These are phyloP conservation scores for Sporothrix protearum DNA, from an alignment of 2,329 filamentous ascomycete genomes.

Conservation along the genomic window DNA sequence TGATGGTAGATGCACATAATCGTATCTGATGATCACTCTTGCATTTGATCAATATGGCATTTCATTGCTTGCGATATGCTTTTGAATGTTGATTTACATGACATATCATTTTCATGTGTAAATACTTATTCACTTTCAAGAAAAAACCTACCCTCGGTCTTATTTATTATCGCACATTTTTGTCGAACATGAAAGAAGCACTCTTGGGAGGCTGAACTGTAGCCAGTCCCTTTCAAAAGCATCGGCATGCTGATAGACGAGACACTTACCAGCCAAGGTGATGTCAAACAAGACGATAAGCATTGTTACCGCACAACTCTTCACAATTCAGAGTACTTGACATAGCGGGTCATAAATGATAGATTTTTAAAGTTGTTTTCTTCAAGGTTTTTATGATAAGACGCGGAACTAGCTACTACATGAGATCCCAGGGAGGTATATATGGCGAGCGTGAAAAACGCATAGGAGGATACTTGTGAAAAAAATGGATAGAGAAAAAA, in stretches of 20 bases:
- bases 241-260: not conserved
- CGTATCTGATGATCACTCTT: not conserved
- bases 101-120: too few relatives aligned
- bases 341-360: not conserved
- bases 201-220: too few relatives aligned
- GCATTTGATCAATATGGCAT: too few relatives aligned
- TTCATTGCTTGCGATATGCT: too few relatives aligned
- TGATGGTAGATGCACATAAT: not conserved
- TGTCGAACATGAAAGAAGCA: too few relatives aligned
- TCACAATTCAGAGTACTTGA: not conserved
- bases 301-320: not conserved
- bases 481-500: not conserved
- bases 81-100: too few relatives aligned
- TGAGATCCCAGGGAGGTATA: slow-evolving; percentile 21
- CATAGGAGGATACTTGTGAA: not conserved
- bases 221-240: not conserved
- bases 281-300: too few relatives aligned
- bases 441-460: slow-evolving; percentile 11
- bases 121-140: too few relatives aligned
- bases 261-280: too few relatives aligned
- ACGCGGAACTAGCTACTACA: slow-evolving; percentile 15
- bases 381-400: slow-evolving; percentile 4
- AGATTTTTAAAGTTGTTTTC: slow-evolving; percentile 2
- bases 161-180: too few relatives aligned
- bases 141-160: too few relatives aligned